phyloP scores from a whole-genome alignment of 2,329 filamentous ascomycete genomes.

The Penicillium janthinellum region DNA sequence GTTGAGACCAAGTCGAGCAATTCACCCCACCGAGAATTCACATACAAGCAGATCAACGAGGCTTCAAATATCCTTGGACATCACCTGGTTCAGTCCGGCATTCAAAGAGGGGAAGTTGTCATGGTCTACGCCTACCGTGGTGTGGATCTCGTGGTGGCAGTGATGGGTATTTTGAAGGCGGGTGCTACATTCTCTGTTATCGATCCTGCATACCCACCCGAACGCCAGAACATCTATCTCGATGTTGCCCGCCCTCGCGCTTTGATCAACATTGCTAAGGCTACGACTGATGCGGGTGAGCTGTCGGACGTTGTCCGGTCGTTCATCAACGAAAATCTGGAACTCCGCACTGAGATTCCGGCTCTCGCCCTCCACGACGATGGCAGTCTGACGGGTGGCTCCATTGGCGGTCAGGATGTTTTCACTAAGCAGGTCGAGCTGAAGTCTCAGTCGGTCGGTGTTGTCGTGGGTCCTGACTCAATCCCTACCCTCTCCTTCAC shows the following conservation, averaged over 20 bases:
- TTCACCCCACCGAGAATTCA: conserved; percentile 68
- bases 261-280: conserved; percentile 72
- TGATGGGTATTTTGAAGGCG: conserved; percentile 73
- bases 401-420: conserved; percentile 66
- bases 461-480: conserved; percentile 84
- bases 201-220: conserved; percentile 80
- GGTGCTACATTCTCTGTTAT: conserved; percentile 64
- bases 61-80: conserved; percentile 79
- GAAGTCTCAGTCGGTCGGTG: conserved; percentile 63
- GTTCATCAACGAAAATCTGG: conserved; percentile 73
- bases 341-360: conserved; percentile 73
- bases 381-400: conserved; percentile 71
- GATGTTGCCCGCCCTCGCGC: conserved; percentile 75
- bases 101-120: conserved; percentile 80
- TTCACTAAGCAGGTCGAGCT: conserved; percentile 58
- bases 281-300: conserved; percentile 67
- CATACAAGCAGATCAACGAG: conserved; percentile 84
- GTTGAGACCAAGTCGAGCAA: conserved; percentile 61
- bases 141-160: conserved; percentile 74
- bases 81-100: conserved; percentile 72
- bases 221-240: conserved; percentile 78
- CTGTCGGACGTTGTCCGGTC: conserved; percentile 61
- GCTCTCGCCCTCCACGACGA: conserved; percentile 71
- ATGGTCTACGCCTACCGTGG: conserved; percentile 88
- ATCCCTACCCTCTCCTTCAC: conserved; percentile 76